phyloP scores from a whole-genome alignment of 177 flowering plant species.

The Telopea speciosissima region DNA sequence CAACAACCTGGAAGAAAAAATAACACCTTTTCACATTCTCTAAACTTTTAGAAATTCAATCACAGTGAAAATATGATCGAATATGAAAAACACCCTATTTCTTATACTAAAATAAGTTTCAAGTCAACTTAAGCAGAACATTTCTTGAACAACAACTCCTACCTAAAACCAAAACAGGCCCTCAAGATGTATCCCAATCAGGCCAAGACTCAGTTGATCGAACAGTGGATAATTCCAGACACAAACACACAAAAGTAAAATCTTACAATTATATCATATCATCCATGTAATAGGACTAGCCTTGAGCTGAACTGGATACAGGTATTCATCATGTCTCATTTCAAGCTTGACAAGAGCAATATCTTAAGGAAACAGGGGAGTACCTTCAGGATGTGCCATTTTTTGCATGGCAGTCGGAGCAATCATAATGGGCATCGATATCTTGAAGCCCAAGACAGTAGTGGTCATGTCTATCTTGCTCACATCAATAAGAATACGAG shows the following conservation, averaged over 20 bases:
- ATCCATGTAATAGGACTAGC: not conserved
- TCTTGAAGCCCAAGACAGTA: constrained; percentile 67
- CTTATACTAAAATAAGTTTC: not conserved
- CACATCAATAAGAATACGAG: constrained; percentile 83
- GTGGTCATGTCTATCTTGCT: constrained; percentile 72
- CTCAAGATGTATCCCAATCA: not conserved
- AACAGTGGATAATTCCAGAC: not conserved
- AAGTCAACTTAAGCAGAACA: not conserved
- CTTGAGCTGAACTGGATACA: not conserved
- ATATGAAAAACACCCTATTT: no score
- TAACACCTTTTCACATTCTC: no score
- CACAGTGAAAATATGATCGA: no score
- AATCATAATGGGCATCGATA: constrained; percentile 92
- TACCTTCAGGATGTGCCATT: constrained; percentile 96
- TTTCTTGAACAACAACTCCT: not conserved
- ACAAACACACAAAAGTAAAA: not conserved
- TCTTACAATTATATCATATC: not conserved
- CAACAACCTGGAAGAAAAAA: not conserved
- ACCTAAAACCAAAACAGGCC: not conserved
- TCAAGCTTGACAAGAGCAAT: not conserved
- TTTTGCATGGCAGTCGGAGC: constrained; percentile 92
- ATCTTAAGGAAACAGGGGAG: not conserved
- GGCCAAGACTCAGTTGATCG: not conserved
- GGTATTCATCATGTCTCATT: not conserved
- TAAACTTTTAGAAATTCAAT: not conserved